Evolutionary conservation across 306 rosid genomes (phyloP), one percentile per base, ranked within the genome.

Genomic region (Geum urbanum): DNA sequence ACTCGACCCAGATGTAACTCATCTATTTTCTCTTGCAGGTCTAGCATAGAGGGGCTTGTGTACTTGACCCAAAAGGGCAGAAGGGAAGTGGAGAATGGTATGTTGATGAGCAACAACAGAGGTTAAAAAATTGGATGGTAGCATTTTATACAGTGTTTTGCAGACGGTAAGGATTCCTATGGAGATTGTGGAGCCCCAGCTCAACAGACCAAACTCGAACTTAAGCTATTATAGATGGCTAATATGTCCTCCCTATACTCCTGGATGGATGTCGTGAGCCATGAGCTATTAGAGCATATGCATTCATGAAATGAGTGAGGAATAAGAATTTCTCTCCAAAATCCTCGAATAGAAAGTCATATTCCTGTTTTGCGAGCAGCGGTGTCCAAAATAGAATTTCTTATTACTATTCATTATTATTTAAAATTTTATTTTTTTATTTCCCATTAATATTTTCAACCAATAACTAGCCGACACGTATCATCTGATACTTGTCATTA

Each of bases 161-260:
- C 96, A 88, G 77, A 40, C 92, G 0, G 95, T 94, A 32, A 71
- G 61, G 56, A 84, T 94, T 68, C 97, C 86, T 71, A 76, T 94
- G 92, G 99, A 94, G 86, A 89, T 94, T 64, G 99, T 91, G 70
- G 97, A 89, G 83, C 99, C 92, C n/a, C 97, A 89, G 70, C 97
- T 97, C 44, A 84, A 91, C 69, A 80, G 96, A 19, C 86, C 99
- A 94, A 94, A 79, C 97, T 94, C 57, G 91, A 87, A 82, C 96
- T 94, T 59, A 78, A 81, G 57, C 88, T 91, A 66, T 48, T 83
- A 47, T 92, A 85, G 82, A 45, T 59, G 24, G 41, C 24, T 44
- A 20, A 43, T 41, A n/a, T 43, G 4, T 27, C 63, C 9, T 20
- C 52, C 24, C 9, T 4, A 0, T 58, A 44, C 57, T n/a, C 10